These are phyloP conservation scores for Colletotrichum salicis DNA, from an alignment of 2,329 filamentous ascomycete species.

Conservation along the genomic window DNA sequence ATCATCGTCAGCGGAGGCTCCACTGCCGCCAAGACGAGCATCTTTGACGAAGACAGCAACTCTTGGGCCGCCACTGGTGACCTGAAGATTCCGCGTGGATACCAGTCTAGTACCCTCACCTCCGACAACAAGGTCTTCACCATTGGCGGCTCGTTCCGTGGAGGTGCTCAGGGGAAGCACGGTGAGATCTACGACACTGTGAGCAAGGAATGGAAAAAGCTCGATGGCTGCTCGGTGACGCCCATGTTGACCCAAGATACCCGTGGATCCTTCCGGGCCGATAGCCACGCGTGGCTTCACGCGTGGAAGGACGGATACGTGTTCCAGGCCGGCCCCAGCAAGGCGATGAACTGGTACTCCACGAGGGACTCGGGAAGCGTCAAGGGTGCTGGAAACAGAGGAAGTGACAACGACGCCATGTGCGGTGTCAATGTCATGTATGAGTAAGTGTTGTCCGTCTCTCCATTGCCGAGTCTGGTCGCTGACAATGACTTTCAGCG, in stretches of 20 bases:
- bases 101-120: conserved; percentile 58
- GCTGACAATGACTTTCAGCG: conserved; percentile 35
- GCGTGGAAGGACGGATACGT: conserved; percentile 57
- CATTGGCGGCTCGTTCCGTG: conserved; percentile 65
- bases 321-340: conserved; percentile 65
- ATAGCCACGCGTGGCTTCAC: conserved; percentile 44
- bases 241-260: conserved; percentile 60
- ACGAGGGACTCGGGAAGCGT: conserved; percentile 54
- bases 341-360: conserved; percentile 66
- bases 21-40: conserved; percentile 56
- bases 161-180: conserved; percentile 59
- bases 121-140: conserved; percentile 65
- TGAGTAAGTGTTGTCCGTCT: conserved; percentile 45
- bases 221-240: conserved; percentile 54
- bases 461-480: not conserved
- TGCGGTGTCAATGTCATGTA: conserved; percentile 66
- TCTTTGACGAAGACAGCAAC: conserved; percentile 52
- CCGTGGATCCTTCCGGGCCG: conserved; percentile 58
- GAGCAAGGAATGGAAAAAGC: conserved; percentile 55
- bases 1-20: conserved; percentile 65
- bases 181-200: conserved; percentile 63
- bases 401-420: conserved; percentile 60
- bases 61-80: conserved; percentile 50
- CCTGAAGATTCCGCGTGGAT: conserved; percentile 60
- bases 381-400: conserved; percentile 49